phyloP scores from a whole-genome alignment of 768 basidiomycete genomes.

The Russula compacta region DNA sequence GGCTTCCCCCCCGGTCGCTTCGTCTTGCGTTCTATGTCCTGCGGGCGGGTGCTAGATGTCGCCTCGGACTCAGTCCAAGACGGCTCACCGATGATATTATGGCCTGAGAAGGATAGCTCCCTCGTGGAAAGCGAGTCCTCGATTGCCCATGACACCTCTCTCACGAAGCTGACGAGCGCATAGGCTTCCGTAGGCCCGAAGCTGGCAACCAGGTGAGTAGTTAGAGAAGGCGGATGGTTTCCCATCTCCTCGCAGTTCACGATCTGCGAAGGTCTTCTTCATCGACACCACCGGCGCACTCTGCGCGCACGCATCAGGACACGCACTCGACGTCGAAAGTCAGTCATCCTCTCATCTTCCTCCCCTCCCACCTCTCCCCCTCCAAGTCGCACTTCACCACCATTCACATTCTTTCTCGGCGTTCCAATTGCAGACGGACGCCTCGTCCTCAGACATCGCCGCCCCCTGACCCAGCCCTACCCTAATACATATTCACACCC shows the following conservation, averaged over 20 bases:
- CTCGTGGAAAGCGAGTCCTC: slow-evolving; percentile 58
- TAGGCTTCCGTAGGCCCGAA: slow-evolving; percentile 59
- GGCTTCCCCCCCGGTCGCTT: slow-evolving; percentile 48
- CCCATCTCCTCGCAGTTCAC: background rate
- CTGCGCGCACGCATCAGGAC: slow-evolving; percentile 71
- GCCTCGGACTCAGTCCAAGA: slow-evolving; percentile 44
- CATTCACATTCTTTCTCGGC: background rate
- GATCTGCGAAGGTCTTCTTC: slow-evolving; percentile 58
- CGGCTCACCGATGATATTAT: slow-evolving; percentile 54
- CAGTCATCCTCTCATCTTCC: slow-evolving; percentile 13
- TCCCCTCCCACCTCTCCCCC: background rate
- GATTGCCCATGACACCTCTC: background rate
- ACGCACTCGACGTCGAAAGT: slow-evolving; percentile 78
- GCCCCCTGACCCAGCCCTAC: slow-evolving; percentile 67
- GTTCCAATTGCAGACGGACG: slow-evolving; percentile 39
- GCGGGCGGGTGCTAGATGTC: slow-evolving; percentile 51
- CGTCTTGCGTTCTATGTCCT: slow-evolving; percentile 46
- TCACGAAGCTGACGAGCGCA: background rate
- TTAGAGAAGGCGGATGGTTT: background rate
- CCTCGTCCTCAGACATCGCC: slow-evolving; percentile 66
- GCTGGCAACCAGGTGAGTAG: slow-evolving; percentile 62
- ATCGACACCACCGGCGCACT: slow-evolving; percentile 68
- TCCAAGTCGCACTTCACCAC: background rate
- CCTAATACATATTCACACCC: slow-evolving; percentile 74
- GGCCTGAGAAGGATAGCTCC: slow-evolving; percentile 64